Evolutionary conservation across 768 basidiomycete species (phyloP), one percentile per base, ranked within the genome.

Genomic region (Nidularia pulvinata): DNA sequence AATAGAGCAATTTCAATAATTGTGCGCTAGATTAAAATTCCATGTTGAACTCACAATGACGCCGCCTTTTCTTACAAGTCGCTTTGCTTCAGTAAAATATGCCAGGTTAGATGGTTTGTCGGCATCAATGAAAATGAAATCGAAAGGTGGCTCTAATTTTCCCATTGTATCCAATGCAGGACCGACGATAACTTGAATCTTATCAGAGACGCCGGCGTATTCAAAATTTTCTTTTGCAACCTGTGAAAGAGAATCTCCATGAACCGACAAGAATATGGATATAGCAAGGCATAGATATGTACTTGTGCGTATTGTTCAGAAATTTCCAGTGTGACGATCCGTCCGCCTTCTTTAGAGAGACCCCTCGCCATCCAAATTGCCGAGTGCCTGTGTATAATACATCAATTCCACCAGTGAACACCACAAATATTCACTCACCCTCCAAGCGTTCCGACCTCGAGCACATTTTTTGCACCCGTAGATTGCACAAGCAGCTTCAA

Each of bases 51-150:
- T 56, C 59, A 83, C 83, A 52, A 89, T 84, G 22, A 88, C 75
- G 11, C 85, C 86, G 11, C 84, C 82, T 39, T 75, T 75, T 46
- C 80, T 72, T 0, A 83, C 73, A 6, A 89, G 71, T 11, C 86
- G 77, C 60, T 88, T 83, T 0, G 81, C 81, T 55, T 88, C 78
- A 1, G 65, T 68, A 67, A 84, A 86, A 61, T 89, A 88, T 4
- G 71, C 69, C 25, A 72, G 52, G 56, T 84, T 84, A 42, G 72
- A 74, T 4, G 69, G 65, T 62, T 89, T 89, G 69, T 89, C 85
- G 6, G 87, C 88, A 66, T 89, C 88, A 57, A 89, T 86, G 72
- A 89, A 90, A 3, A 76, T 75, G 19, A 91, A 65, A 64, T 89
- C 88, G 63, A 86, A 89, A 1, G 76, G 77, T 4, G 68, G 65